Percentiles rank a stretch among this genome's conserved stretches.
phyloP scores from a whole-genome alignment of 75 land plant species.

The Pinus tabuliformis region DNA sequence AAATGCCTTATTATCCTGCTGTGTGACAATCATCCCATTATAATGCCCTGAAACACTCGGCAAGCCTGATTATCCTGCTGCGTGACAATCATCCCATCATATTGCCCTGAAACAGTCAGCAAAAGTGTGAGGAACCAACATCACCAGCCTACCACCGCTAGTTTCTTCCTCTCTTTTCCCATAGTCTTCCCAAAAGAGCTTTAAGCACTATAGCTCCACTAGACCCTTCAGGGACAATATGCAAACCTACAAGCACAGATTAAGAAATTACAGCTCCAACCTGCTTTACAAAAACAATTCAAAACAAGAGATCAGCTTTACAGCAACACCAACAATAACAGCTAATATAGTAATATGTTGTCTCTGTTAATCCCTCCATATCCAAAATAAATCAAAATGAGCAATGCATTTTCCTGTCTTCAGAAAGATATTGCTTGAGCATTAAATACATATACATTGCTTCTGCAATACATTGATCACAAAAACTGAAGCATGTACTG shows the following conservation, averaged over 20 bases:
- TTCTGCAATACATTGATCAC: not conserved
- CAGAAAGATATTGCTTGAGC: too few relatives aligned
- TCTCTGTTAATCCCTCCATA: not conserved
- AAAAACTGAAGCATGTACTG: not conserved
- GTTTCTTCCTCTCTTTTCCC: not conserved
- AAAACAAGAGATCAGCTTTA: not conserved
- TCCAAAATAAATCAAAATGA: not conserved
- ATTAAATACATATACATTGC: not conserved
- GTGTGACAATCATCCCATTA: too few relatives aligned
- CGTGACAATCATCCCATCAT: constrained; percentile 58
- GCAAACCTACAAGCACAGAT: not conserved
- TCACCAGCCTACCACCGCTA: not conserved
- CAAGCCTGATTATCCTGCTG: constrained; percentile 53
- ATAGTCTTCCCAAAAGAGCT: not conserved
- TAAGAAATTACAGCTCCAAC: not conserved
- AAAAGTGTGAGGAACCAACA: not conserved
- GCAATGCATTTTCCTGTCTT: too few relatives aligned
- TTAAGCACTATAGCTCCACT: not conserved
- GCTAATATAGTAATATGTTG: too few relatives aligned
- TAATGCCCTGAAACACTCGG: too few relatives aligned
- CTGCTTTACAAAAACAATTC: not conserved
- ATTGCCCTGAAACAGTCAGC: constrained; percentile 3
- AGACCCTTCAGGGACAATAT: too few relatives aligned
- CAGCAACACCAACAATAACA: not conserved
- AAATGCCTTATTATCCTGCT: too few relatives aligned